Evolutionary conservation across 257 asterid species (phyloP), one percentile per base, ranked within the genome.

Genomic region (Marsdenia floribunda): DNA sequence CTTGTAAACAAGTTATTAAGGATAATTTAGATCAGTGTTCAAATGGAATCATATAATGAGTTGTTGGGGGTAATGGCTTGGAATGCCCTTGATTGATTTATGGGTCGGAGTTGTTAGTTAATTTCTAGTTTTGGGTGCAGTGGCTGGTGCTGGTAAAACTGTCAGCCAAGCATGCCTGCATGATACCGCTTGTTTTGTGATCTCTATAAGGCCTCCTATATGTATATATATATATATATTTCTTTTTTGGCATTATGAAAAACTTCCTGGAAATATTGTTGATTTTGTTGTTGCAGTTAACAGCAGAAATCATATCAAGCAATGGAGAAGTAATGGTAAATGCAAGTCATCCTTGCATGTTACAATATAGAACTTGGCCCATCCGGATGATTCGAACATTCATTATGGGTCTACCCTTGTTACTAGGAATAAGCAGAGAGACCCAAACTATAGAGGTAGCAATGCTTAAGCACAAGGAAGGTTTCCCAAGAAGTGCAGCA

Each of bases 291-390:
- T 1, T 47, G 47, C 84, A 93, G 97, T 59, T 91, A 68, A 86
- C 79, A 8, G 88, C 93, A 42, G 97, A 93, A 73, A 13, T 86
- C 35, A 72, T 90, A 68, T 85, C 96, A 4, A 49, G 44, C 2
- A 76, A 74, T 52, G 94, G 96, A 14, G 76, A 67, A 2, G 14
- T 81, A 35, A 70, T 88, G 64, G 85, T 85, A 0, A 87, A 58
- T 82, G 87, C 93, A 35, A 87, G 90, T 71, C 96, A 81, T 40
- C 96, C 98, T 0, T 86, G 92, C 64, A 90, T 93, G 96, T 61
- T 93, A 53, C 73, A 61, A 1, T 93, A 87, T 83, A 71, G 88
- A 50, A 91, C 97, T 52, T 83, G 88, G 92, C 98, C 98, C 0
- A 77, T 93, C 57, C 85, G 96, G 54, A 83, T 82, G 26, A 70